A percentile compares a stretch with the other conserved stretches of the same genome.
Conservation (phyloP, 208 protist genomes). For the Histomonas meleagridis region DNA sequence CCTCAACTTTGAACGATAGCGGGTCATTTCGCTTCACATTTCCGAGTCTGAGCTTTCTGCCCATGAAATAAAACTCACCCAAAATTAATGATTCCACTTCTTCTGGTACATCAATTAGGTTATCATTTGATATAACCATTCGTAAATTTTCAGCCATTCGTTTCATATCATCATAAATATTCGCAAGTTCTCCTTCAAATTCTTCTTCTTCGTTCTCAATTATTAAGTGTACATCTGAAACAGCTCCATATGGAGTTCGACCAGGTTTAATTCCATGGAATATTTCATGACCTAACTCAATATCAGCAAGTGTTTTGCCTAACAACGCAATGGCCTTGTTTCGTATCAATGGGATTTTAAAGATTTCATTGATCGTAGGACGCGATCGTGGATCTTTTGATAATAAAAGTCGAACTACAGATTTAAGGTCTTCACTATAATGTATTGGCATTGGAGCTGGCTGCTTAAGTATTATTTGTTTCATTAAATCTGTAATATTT, state of each 20-base stretch:
- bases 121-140: not conserved
- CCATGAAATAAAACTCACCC: constrained; percentile 31
- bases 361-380: not conserved
- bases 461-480: not conserved
- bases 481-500: not conserved
- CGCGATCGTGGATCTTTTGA: not conserved
- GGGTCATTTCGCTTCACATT: not conserved
- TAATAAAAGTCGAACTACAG: not conserved
- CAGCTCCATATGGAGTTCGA: not conserved
- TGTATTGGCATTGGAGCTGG: not conserved
- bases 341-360: not conserved
- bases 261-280: constrained; percentile 25
- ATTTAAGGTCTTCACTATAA: not conserved
- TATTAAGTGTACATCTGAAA: not conserved
- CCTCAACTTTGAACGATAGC: not conserved
- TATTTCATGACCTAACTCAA: not conserved
- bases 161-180: constrained; percentile 17
- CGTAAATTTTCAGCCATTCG: not conserved
- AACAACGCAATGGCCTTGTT: constrained; percentile 1
- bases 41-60: not conserved
- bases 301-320: not conserved
- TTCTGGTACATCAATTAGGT: not conserved
- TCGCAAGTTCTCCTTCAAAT: not conserved
- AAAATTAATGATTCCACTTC: not conserved
- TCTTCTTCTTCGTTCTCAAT: not conserved